A percentile compares a stretch with the other conserved stretches of the same genome.
Conservation (phyloP, 257 asterid species). For the Dorcoceras hygrometricum region DNA sequence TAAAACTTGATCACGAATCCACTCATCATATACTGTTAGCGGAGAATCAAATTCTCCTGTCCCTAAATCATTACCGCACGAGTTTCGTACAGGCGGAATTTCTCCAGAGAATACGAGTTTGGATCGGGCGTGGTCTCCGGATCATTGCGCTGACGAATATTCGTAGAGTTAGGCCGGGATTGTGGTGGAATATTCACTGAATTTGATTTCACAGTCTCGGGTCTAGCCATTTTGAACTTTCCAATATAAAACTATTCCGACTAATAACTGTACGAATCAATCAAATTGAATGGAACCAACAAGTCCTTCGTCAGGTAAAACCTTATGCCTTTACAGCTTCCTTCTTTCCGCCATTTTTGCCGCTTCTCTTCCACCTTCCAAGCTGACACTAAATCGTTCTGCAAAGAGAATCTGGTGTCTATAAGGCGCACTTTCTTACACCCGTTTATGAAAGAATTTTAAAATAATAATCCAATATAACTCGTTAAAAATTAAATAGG, state of each 20-base stretch:
- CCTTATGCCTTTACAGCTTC: conserved; percentile 5
- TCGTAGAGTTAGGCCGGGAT: conserved; percentile 44
- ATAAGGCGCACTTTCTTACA: background rate
- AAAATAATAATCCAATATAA: background rate
- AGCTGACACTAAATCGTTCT: background rate
- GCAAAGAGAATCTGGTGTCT: background rate
- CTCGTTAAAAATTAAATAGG: no score
- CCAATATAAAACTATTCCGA: background rate
- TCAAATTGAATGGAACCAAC: conserved; percentile 16
- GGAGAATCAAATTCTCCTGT: background rate
- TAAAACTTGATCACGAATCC: conserved; percentile 12
- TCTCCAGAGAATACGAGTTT: conserved; percentile 80
- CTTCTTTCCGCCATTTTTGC: conserved; percentile 36
- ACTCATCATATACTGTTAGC: conserved; percentile 15
- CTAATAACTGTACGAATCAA: conserved; percentile 18
- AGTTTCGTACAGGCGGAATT: conserved; percentile 92
- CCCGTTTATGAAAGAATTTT: background rate
- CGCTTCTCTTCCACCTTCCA: background rate
- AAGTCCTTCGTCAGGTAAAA: background rate
- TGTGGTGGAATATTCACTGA: conserved; percentile 40
- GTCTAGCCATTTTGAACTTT: conserved; percentile 47
- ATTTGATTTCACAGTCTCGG: conserved; percentile 57
- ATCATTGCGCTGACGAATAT: conserved; percentile 52
- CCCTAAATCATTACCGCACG: conserved; percentile 47
- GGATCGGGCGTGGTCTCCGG: conserved; percentile 59